Evolutionary conservation across 306 rosid genomes (phyloP), one percentile per base, ranked within the genome.

Genomic region (Cucurbita argyrosperma): DNA sequence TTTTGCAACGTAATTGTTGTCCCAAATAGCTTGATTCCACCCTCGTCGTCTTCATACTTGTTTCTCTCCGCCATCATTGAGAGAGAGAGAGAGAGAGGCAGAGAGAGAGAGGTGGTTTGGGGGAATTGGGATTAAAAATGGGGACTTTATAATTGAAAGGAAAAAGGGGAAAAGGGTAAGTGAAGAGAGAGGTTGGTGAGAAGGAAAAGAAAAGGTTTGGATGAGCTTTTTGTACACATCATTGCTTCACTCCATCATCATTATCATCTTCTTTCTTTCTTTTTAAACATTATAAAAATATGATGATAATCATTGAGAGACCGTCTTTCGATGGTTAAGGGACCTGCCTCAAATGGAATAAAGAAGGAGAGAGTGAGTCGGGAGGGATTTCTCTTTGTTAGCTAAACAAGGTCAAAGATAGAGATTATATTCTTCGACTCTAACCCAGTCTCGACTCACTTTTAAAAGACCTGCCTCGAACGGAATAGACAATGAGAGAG

Each of bases 11-110:
- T 83, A n/a, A 93, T 93, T 21, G 83, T 89, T 23, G 84, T 75
- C 1, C 98, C 98, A 51, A 93, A 93, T 4, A 93, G 94, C 92
- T 93, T 93, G 42, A 93, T 93, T 81, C 94, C 97, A 8, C 53
- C 49, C 15, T 10, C 71, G 0, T 83, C 73, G 23, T 40, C 82
- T 18, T 78, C 83, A 63, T 23, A 75, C 21, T 71, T 60, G 52
- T 74, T 79, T 30, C 42, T 66, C 50, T 82, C 63, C 37, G 71
- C 92, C 96, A 92, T 90, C n/a, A 35, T 43, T 6, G 4, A 67
- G 43, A 18, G 52, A 18, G 6, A 6, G 56, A 51, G 10, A 70
- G 71, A 55, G 5, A 49, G 56, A 42, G 10, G 26, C 26, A 26
- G 26, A 71, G 76, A 72, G 76, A 72, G 45, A 16, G 4, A 40